Evolutionary conservation across 2,329 filamentous ascomycete genomes (phyloP).

Genomic region (Monascus ruber): DNA sequence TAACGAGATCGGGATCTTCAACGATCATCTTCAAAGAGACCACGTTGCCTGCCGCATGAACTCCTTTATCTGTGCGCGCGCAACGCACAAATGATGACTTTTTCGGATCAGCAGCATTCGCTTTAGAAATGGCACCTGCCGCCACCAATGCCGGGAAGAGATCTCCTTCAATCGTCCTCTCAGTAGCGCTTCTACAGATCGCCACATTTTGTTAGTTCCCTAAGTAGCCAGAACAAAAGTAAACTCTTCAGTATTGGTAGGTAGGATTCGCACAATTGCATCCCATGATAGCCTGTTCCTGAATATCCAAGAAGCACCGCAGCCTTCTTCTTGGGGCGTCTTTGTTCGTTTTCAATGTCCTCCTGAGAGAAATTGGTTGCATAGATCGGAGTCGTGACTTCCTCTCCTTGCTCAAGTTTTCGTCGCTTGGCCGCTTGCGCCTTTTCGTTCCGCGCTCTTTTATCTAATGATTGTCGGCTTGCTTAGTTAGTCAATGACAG

Average conservation of each 20-base stretch:
- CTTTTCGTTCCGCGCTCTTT: conserved; percentile 40
- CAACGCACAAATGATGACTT: conserved; percentile 92
- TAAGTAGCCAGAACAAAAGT: too few species aligned
- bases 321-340: conserved; percentile 89
- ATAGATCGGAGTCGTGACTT: conserved; percentile 38
- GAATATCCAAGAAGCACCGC: conserved; percentile 93
- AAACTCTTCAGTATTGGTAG: background rate
- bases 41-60: conserved; percentile 90
- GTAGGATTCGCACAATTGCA: conserved; percentile 57
- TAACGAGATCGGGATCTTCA: conserved; percentile 74
- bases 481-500: conserved; percentile 36
- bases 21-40: conserved; percentile 93
- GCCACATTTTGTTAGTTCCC: conserved; percentile 2
- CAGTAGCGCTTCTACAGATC: conserved; percentile 38
- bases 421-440: conserved; percentile 45
- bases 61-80: conserved; percentile 92
- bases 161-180: conserved; percentile 94
- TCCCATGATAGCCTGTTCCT: conserved; percentile 91
- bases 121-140: conserved; percentile 88
- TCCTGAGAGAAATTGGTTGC: conserved; percentile 55
- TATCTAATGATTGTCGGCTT: conserved; percentile 42
- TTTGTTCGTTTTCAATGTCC: conserved; percentile 77
- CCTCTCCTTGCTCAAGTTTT: conserved; percentile 38
- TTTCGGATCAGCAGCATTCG: conserved; percentile 91
- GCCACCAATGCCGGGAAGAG: conserved; percentile 84